These are phyloP conservation scores for Colletotrichum melonis DNA, from an alignment of 2,329 filamentous ascomycete species.

Conservation along the genomic window DNA sequence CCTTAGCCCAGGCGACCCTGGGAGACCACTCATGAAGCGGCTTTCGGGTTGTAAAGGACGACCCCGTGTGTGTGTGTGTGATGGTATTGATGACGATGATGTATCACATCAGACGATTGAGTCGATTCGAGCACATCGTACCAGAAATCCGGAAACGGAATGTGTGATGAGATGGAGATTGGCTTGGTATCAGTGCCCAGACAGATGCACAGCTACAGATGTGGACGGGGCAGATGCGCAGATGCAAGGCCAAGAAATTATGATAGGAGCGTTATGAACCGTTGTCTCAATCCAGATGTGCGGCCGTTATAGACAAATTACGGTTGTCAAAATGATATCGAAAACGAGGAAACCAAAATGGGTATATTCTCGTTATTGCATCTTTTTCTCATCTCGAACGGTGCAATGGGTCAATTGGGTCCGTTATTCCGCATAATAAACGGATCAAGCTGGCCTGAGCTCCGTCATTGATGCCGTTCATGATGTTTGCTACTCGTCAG, in stretches of 20 bases:
- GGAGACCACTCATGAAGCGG: background rate
- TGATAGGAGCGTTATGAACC: background rate
- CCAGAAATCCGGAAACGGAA: background rate
- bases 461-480: background rate
- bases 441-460: background rate
- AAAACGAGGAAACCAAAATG: background rate
- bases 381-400: background rate
- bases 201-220: background rate
- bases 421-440: background rate
- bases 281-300: background rate
- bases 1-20: too few species aligned
- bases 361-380: conserved; percentile 21
- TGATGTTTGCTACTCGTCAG: background rate
- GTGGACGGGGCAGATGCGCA: background rate
- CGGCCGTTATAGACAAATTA: background rate
- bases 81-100: background rate
- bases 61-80: background rate
- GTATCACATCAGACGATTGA: conserved; percentile 23
- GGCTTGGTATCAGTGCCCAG: background rate
- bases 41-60: background rate
- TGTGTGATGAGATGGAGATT: background rate
- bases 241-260: background rate
- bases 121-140: background rate
- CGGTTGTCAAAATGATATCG: background rate
- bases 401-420: background rate